Conservation (phyloP, 495 filamentous ascomycete genomes). For the Talaromyces proteolyticus region DNA sequence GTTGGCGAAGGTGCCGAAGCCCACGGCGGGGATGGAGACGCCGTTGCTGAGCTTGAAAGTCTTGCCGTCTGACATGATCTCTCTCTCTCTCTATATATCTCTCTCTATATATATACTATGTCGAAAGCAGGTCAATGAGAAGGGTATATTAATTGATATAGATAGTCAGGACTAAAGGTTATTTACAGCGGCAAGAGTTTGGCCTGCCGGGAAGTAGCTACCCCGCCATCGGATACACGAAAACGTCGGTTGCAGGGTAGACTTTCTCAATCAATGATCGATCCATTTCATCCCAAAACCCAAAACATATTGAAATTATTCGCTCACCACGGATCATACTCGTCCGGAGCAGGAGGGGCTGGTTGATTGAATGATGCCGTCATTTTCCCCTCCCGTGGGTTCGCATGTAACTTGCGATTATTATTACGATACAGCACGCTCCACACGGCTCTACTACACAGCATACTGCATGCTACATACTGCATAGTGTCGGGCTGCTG, state of each 20-base stretch:
- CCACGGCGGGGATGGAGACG: slow-evolving; percentile 69
- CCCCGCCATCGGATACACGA: not conserved
- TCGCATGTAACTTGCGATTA: not conserved
- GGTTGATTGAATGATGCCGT: slow-evolving; percentile 4
- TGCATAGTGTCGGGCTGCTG: too few species aligned
- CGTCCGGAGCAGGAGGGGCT: not conserved
- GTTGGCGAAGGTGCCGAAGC: slow-evolving; percentile 74
- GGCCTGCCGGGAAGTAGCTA: not conserved
- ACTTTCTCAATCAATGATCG: too few species aligned
- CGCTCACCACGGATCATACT: not conserved
- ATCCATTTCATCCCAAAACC: not conserved
- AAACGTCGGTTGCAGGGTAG: not conserved
- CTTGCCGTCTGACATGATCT: slow-evolving; percentile 43
- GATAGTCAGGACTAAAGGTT: not conserved
- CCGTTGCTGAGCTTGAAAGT: slow-evolving; percentile 74
- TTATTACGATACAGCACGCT: too few species aligned
- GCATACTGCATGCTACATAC: too few species aligned
- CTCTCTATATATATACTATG: not conserved
- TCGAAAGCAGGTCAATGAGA: too few species aligned
- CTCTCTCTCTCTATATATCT: too few species aligned
- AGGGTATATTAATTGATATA: too few species aligned
- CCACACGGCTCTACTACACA: too few species aligned
- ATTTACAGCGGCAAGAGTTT: not conserved
- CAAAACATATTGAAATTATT: too few species aligned
- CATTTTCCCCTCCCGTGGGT: not conserved